Evolutionary conservation across 2,329 filamentous ascomycete species (phyloP), one percentile per base, ranked within the genome.

Genomic region (Fusarium algeriense): DNA sequence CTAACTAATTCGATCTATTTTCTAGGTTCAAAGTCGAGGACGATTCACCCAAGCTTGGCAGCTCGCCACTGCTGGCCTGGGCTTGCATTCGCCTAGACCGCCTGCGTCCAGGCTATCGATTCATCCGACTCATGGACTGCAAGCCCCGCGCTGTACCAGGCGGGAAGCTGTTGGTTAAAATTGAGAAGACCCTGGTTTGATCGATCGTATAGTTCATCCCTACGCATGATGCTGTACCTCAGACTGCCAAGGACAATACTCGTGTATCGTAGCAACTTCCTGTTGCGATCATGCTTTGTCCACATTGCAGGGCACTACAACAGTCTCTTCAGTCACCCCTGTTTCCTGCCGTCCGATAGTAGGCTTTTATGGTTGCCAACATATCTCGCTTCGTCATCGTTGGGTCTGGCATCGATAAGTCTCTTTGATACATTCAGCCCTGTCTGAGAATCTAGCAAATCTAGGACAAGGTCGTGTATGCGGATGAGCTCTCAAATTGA

Each of bases 71-170:
- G 38, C 81, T 86, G 30, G 85, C 84, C 13, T 90, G 88, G 87
- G 86, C 87, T 30, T 89, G 88, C 74, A 85, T 89, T 75, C 86
- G 88, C 6, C 84, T 90, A 15, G 88, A 89, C 78, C 86, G 88
- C 41, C 83, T 90, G 5, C 84, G 82, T 49, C 79, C 79, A 49
- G 88, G 88, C 20, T 89, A 88, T 78, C 85, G 88, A 46, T 86
- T 88, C 68, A 79, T 90, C 55, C 79, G 81, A 41, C 82, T 90
- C 46, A 78, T 84, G 70, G 83, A 88, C 62, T 78, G 79, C 26
- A 80, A 81, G 30, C 85, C 86, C 20, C 78, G 81, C 48, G 79
- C 81, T 15, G 83, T 85, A 28, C 75, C 80, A 9, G 85, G 84
- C 57, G 82, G 82, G 13, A 84, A 85, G 70, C 76, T 90, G 52